Conservation (phyloP, 2,329 filamentous ascomycete species). For the Pseudopithomyces chartarum region DNA sequence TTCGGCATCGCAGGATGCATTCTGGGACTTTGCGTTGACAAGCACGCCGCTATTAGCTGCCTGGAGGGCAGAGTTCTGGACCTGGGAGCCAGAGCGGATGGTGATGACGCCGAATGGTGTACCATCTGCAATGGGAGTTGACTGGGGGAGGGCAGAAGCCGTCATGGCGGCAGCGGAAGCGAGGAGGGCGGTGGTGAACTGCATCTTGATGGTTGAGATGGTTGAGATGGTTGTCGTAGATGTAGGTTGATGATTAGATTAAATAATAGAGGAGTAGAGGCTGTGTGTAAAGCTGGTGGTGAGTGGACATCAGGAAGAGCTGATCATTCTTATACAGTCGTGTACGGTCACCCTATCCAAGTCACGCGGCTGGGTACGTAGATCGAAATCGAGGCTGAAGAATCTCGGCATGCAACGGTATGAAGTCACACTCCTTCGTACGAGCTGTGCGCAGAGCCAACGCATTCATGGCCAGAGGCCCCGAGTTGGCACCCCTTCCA, state of each 20-base stretch:
- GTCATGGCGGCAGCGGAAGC: constrained; percentile 40
- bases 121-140: constrained; percentile 27
- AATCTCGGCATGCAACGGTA: constrained; percentile 21
- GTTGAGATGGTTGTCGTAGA: constrained; percentile 6
- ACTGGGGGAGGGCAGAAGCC: constrained; percentile 25
- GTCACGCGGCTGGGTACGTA: constrained; percentile 2
- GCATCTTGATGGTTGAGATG: constrained; percentile 33
- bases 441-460: constrained; percentile 1
- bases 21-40: constrained; percentile 49
- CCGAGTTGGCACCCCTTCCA: neutral
- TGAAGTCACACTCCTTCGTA: constrained; percentile 20
- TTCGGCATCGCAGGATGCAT: constrained; percentile 54
- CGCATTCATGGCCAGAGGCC: neutral
- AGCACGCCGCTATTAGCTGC: constrained; percentile 54
- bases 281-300: neutral
- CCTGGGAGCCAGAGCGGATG: constrained; percentile 54
- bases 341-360: neutral
- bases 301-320: neutral
- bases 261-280: neutral
- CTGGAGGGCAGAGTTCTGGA: constrained; percentile 55
- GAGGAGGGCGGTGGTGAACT: constrained; percentile 34
- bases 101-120: constrained; percentile 56
- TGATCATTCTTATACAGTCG: neutral
- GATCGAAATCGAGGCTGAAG: constrained; percentile 16
- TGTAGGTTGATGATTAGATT: constrained; percentile 1